Percentiles rank a stretch among this genome's conserved stretches.
Conservation (phyloP, 2,329 filamentous ascomycete species). For the Fusarium poae region DNA sequence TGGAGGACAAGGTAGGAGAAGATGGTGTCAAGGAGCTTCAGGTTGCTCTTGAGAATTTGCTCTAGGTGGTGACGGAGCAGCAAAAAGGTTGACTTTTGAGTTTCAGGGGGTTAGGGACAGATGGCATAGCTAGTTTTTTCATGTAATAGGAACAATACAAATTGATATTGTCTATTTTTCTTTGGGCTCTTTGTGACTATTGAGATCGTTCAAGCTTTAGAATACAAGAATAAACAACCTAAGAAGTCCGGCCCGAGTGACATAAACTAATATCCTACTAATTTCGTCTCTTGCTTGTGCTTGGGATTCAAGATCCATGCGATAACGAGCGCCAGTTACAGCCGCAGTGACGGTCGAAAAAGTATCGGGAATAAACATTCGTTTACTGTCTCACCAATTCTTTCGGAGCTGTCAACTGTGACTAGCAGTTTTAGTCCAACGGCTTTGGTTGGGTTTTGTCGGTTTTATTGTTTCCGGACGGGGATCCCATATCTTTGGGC, state of each 20-base stretch:
- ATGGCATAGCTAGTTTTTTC: neutral
- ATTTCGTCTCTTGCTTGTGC: no score
- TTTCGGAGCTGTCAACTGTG: neutral
- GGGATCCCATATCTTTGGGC: slow-evolving; percentile 19
- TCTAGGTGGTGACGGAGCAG: slow-evolving; percentile 10
- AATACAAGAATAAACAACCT: no score
- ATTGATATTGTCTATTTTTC: neutral
- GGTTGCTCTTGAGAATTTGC: slow-evolving; percentile 30
- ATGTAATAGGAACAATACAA: neutral
- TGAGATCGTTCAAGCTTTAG: no score
- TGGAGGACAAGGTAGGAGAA: slow-evolving; percentile 49
- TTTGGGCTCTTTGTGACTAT: neutral
- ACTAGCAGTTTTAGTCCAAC: slow-evolving; percentile 2
- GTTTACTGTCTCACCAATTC: neutral
- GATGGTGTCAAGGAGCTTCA: slow-evolving; percentile 32
- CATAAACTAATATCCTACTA: no score
- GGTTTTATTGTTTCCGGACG: neutral
- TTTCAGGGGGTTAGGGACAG: neutral
- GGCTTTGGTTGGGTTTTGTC: slow-evolving; percentile 1
- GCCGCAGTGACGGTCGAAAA: neutral
- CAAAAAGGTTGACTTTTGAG: neutral
- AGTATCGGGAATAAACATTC: neutral
- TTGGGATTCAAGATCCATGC: neutral
- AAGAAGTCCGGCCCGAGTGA: no score
- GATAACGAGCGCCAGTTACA: slow-evolving; percentile 1